Evolutionary conservation across 768 basidiomycete genomes (phyloP).

Genomic region (Gelatoporia subvermispora): DNA sequence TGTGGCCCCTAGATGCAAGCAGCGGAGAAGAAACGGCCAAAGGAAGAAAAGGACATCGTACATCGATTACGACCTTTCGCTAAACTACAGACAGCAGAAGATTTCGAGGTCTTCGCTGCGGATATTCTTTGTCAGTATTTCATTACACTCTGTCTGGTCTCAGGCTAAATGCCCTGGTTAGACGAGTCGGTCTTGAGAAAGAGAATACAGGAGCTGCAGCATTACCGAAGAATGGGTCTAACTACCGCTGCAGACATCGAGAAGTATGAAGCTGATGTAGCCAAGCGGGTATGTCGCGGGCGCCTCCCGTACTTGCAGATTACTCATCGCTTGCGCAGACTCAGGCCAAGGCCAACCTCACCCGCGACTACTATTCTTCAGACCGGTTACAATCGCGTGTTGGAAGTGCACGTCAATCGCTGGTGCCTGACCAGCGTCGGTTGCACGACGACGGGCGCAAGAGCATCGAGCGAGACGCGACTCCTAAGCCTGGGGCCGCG

Average conservation of each 20-base stretch:
- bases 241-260: slow-evolving; percentile 85
- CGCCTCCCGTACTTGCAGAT: slow-evolving; percentile 5
- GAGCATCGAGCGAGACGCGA: slow-evolving; percentile 55
- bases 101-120: slow-evolving; percentile 83
- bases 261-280: slow-evolving; percentile 74
- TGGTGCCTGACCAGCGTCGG: slow-evolving; percentile 48
- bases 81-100: slow-evolving; percentile 83
- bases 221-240: slow-evolving; percentile 82
- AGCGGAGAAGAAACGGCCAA: slow-evolving; percentile 82
- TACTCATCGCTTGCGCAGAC: slow-evolving; percentile 33
- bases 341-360: slow-evolving; percentile 53
- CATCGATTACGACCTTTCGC: slow-evolving; percentile 89
- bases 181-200: slow-evolving; percentile 87
- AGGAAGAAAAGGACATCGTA: slow-evolving; percentile 89
- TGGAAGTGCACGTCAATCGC: slow-evolving; percentile 44
- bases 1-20: slow-evolving; percentile 68
- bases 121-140: slow-evolving; percentile 79
- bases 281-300: slow-evolving; percentile 57
- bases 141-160: background rate
- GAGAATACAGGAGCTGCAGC: slow-evolving; percentile 86
- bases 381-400: slow-evolving; percentile 50
- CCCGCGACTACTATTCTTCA: slow-evolving; percentile 52
- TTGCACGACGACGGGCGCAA: slow-evolving; percentile 41
- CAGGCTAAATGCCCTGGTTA: slow-evolving; percentile 24
- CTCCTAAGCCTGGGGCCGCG: slow-evolving; percentile 40